phyloP scores from a whole-genome alignment of 2,329 filamentous ascomycete species.

The Diaporthe velutina region DNA sequence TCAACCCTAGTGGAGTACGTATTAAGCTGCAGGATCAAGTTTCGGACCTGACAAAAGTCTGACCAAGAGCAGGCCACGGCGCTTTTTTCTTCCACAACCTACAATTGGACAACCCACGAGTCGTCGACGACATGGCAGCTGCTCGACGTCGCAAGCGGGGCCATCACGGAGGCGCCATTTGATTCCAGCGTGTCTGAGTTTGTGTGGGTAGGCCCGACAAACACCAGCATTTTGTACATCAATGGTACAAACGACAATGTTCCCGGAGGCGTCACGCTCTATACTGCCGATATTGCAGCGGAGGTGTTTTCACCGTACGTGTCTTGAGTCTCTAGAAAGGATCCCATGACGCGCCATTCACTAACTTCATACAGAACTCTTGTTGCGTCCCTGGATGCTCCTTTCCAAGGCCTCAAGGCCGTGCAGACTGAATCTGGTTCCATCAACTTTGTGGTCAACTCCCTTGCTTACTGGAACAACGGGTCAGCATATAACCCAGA shows the following conservation, averaged over 20 bases:
- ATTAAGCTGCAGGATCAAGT: not conserved
- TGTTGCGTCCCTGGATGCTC: constrained; percentile 52
- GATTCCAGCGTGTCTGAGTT: constrained; percentile 58
- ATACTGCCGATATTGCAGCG: constrained; percentile 50
- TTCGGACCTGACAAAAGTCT: not conserved
- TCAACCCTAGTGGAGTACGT: constrained; percentile 11
- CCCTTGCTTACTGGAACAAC: constrained; percentile 64
- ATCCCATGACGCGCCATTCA: not conserved
- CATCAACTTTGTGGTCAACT: constrained; percentile 58
- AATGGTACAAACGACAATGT: constrained; percentile 61
- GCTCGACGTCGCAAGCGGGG: constrained; percentile 7
- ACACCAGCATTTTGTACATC: constrained; percentile 61
- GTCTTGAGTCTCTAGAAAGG: not conserved
- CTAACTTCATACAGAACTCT: constrained; percentile 43
- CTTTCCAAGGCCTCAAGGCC: constrained; percentile 54
- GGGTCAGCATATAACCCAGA: constrained; percentile 69
- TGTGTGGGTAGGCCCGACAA: constrained; percentile 66
- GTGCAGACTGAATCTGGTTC: constrained; percentile 47
- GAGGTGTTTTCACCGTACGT: constrained; percentile 38
- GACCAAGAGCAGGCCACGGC: not conserved
- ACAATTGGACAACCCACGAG: constrained; percentile 9
- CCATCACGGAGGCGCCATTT: constrained; percentile 3
- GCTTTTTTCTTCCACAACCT: constrained; percentile 16
- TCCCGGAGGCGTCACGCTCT: constrained; percentile 55
- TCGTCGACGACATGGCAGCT: constrained; percentile 12